Base-by-base conservation (phyloP, 164 flowering plant species). In the Saururus chinensis region DNA sequence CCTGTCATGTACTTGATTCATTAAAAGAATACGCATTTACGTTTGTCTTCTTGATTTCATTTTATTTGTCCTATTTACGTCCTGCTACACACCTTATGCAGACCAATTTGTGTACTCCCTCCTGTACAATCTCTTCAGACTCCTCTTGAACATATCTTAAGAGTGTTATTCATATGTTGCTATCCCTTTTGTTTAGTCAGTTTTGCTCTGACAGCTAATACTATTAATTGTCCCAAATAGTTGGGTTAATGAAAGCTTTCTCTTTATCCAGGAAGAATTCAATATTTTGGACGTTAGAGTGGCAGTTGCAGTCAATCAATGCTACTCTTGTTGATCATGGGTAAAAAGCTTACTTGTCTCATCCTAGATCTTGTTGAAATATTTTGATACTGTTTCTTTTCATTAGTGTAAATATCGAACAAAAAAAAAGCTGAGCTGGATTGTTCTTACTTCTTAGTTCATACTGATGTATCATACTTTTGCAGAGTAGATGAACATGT, bases 271-370 rank as follows among this genome's bases (percentile, higher is more conserved):
- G 97, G 85, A 79, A 77, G 66, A 85, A 85, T 55, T 65, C 69
- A 59, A 87, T 93, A 59, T 71, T 60, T 17, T 93, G 99, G 97
- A 90, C 95, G 41, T 80, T 93, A 41, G 99, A 93, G 65, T 90
- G 96, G 97, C 76, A 81, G 30, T 90, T 93, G 75, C 86, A 85
- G 73, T 84, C 88, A 25, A 81, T 95, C 51, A 78, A 85, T 64
- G 84, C 84, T 51, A 81, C 79, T 59, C 61, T 93, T 30, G 42
- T 75, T 51, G 89, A 93, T 65, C 87, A 87, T 55, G 84, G 84
- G 98, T 92, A 60, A 80, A 87, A 2, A 23, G 0, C 17, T 23
- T 55, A 19, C 17, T 55, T 19, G 4, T 6, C 35, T 23, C 19
- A 4, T 55, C 13, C 49, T 45, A 17, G 49, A 45, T 45, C 9